These are phyloP conservation scores for Amanita pseudoporphyria DNA, from an alignment of 768 basidiomycete species.

Conservation along the genomic window DNA sequence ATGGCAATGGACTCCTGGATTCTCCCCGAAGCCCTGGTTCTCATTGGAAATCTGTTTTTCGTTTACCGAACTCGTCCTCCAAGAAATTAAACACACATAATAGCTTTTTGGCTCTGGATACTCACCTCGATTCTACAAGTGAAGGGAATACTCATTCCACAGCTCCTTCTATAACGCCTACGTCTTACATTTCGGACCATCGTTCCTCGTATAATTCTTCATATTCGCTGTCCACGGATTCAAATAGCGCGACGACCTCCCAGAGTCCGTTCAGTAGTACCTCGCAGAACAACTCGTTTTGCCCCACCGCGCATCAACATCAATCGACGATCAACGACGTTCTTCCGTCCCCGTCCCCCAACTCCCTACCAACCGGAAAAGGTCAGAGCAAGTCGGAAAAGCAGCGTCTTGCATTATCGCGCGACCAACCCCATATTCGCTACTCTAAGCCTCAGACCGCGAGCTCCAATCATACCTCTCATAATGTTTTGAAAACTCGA, in stretches of 20 bases:
- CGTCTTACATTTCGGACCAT: constrained; percentile 47
- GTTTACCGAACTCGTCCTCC: constrained; percentile 53
- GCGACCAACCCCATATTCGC: constrained; percentile 17
- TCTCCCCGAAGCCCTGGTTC: constrained; percentile 24
- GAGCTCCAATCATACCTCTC: constrained; percentile 37
- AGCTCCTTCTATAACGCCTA: constrained; percentile 42
- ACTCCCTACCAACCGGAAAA: background rate
- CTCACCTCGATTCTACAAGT: constrained; percentile 24
- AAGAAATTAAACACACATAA: constrained; percentile 41
- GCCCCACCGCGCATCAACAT: constrained; percentile 19
- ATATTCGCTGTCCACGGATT: constrained; percentile 67
- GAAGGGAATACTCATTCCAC: constrained; percentile 32
- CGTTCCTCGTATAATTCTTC: constrained; percentile 76
- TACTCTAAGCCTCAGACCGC: constrained; percentile 30
- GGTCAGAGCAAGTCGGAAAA: constrained; percentile 31
- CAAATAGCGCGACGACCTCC: constrained; percentile 30
- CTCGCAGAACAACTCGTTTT: constrained; percentile 12
- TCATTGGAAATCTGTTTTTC: constrained; percentile 70
- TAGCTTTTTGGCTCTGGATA: constrained; percentile 43
- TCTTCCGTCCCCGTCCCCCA: constrained; percentile 17
- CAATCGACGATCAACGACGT: constrained; percentile 31
- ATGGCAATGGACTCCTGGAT: constrained; percentile 16
- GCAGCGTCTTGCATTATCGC: constrained; percentile 21
- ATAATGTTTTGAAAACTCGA: constrained; percentile 26
- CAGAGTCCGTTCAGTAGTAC: constrained; percentile 19